Conservation (phyloP, 257 asterid genomes). For the Capsicum pubescens region DNA sequence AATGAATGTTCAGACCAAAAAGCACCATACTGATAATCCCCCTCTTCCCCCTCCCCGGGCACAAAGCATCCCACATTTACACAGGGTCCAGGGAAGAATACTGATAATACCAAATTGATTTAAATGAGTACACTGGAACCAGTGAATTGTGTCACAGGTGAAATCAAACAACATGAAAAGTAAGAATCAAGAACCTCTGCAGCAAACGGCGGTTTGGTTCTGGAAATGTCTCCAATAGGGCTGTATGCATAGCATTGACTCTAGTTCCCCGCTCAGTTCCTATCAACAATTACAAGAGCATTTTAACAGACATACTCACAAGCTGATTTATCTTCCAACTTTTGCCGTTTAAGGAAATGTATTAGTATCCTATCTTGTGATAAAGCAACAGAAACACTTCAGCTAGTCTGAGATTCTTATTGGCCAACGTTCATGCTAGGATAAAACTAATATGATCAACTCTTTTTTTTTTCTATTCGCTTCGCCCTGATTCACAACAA, state of each 20-base stretch:
- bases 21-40: neutral
- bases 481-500: neutral
- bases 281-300: slow-evolving; percentile 43
- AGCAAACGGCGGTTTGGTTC: slow-evolving; percentile 96
- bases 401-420: slow-evolving; percentile 6
- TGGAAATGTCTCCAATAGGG: slow-evolving; percentile 97
- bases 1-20: neutral
- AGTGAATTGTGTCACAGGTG: neutral
- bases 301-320: slow-evolving; percentile 16
- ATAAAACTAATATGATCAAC: slow-evolving; percentile 9
- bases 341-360: neutral
- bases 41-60: neutral
- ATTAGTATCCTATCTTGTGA: neutral
- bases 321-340: neutral
- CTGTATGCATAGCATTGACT: slow-evolving; percentile 82
- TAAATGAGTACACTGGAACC: neutral
- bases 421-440: slow-evolving; percentile 3
- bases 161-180: slow-evolving; percentile 28
- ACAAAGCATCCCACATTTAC: neutral
- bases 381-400: neutral
- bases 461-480: neutral
- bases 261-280: slow-evolving; percentile 88
- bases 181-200: slow-evolving; percentile 63
- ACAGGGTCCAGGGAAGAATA: neutral
- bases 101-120: slow-evolving; percentile 5